These are phyloP conservation scores for Trifolium repens DNA, from an alignment of 306 rosid genomes.

Conservation along the genomic window DNA sequence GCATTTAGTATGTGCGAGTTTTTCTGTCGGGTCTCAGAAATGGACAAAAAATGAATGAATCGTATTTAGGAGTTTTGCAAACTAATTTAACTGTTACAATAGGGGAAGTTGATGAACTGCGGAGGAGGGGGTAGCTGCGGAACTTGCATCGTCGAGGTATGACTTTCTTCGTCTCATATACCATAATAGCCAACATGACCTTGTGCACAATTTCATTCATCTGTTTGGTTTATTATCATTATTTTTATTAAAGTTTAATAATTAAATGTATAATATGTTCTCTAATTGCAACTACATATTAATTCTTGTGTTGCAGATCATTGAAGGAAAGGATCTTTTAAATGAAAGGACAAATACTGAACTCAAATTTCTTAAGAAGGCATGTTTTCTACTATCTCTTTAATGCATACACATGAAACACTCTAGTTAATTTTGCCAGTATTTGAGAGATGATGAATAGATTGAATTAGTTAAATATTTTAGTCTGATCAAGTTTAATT, in stretches of 20 bases:
- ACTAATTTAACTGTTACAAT: constrained; percentile 14
- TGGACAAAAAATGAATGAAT: too few species aligned
- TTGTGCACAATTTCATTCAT: too few species aligned
- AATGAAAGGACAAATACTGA: constrained; percentile 94
- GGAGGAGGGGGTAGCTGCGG: constrained; percentile 97
- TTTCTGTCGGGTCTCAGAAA: too few species aligned
- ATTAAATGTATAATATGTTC: neutral
- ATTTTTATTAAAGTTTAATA: neutral
- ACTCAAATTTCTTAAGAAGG: constrained; percentile 87
- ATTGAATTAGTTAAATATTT: neutral
- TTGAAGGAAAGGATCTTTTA: constrained; percentile 77
- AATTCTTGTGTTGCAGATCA: constrained; percentile 58
- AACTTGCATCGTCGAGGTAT: constrained; percentile 85
- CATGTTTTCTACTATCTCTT: constrained; percentile 34
- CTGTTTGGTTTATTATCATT: neutral
- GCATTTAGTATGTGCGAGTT: too few species aligned
- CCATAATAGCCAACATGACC: neutral
- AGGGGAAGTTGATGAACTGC: constrained; percentile 97
- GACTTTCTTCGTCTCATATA: neutral
- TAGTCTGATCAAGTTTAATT: neutral
- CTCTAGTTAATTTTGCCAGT: neutral
- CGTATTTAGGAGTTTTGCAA: too few species aligned
- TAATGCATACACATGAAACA: neutral
- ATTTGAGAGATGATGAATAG: neutral
- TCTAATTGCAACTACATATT: neutral